Base-by-base conservation (phyloP, 2,329 filamentous ascomycete genomes). In the Passalora sequoiae region DNA sequence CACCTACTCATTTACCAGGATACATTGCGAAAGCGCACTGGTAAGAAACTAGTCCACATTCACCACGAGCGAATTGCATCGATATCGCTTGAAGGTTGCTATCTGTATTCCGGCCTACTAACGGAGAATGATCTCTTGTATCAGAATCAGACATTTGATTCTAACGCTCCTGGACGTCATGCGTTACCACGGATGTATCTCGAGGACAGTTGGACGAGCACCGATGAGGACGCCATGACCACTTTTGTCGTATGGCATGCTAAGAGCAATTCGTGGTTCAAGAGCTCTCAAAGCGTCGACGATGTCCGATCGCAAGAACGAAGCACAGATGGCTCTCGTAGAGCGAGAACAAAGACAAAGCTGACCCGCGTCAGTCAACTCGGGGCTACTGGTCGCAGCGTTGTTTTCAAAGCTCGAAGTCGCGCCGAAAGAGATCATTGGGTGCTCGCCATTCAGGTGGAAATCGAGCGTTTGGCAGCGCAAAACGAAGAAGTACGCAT, bases 191-290 rank as follows among this genome's bases (percentile, higher is more conserved):
- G 77, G 2, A 72, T 80, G 4, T 83, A 80, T 54, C 70, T 76
- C 22, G 71, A 77, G 40, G 78, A 83, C 49, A 71, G 71, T 13
- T 81, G 77, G 73, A 82, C 77, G 15, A 75, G 70, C 19, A 74
- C 72, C 0, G 80, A 83, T 51, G 79, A 82, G 54, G 80, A 83
- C 54, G 74, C 75, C n/a, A 79, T 80, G 65, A 80, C 77, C 0
- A 80, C 76, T 2, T 83, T 83, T 56, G 79, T 82, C n/a, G 67
- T 83, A 30, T 83, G 80, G 80, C 75, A 80, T 51, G 75, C 74
- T 27, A 70, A 73, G 49, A 70, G 68, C 46, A 80, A 78, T 55
- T 72, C 70, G 6, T 73, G 76, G 55, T 81, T 83, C 57, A 60
- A 69, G 13, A 63, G 61, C 6, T 53, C 54, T 13, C 55, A 62